Evolutionary conservation across 176 grass and related monocot genomes (phyloP).

Genomic region (Oryza australiensis): DNA sequence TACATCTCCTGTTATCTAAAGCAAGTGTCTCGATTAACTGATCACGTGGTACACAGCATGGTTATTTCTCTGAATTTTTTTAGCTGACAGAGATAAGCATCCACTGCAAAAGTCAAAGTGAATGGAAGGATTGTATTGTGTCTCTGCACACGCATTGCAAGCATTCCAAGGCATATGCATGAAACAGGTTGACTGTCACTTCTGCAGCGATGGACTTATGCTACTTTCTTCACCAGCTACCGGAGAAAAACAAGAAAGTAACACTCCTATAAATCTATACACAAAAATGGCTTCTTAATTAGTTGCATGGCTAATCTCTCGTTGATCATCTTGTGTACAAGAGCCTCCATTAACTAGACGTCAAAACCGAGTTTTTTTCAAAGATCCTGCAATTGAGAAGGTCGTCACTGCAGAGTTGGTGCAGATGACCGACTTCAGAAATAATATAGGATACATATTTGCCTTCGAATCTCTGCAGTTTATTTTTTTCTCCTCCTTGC

Average conservation of each 20-base stretch:
- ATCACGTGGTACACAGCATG: not conserved
- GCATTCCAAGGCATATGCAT: not conserved
- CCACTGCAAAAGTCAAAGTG: slow-evolving; percentile 40
- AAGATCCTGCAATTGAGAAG: not conserved
- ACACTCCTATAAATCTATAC: not conserved
- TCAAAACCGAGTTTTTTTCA: not conserved
- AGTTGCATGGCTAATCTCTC: not conserved
- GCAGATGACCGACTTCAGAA: not conserved
- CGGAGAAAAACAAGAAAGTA: slow-evolving; percentile 1
- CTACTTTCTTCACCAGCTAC: not conserved
- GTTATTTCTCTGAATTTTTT: not conserved
- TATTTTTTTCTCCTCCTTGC: not conserved
- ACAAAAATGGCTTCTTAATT: not conserved
- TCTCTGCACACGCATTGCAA: slow-evolving; percentile 32
- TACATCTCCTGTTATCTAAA: no score
- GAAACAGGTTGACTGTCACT: slow-evolving; percentile 5
- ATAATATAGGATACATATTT: not conserved
- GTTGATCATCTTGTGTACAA: not conserved
- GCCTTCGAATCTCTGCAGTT: not conserved
- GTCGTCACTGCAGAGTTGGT: not conserved
- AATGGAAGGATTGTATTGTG: not conserved
- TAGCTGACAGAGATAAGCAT: not conserved
- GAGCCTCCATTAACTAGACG: not conserved
- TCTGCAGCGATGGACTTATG: not conserved
- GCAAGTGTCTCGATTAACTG: not conserved